Base-by-base conservation (phyloP, 768 basidiomycete species). In the Mycena chlorophos region DNA sequence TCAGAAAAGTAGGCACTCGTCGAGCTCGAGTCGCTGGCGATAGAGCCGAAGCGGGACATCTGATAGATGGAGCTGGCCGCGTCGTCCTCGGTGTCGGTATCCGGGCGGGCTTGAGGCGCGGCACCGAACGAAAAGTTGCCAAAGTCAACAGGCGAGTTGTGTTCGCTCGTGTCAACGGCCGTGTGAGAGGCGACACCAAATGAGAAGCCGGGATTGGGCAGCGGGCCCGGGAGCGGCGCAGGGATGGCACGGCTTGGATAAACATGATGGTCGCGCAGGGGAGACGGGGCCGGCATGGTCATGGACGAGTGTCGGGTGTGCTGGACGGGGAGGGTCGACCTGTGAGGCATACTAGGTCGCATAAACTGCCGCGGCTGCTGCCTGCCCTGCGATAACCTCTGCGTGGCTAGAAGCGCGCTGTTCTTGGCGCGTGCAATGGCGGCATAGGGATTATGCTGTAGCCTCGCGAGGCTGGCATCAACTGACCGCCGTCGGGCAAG, bases 121-220 rank as follows among this genome's bases (percentile, higher is more conserved):
- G n/a, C n/a, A n/a, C n/a, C 76, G 71, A 78, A 83, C 59, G 63
- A 69, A 68, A 78, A 82, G 2, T 78, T 76, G 49, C 70, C 67
- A 25, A 75, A 65, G 34, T 59, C 27, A 76, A 75, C 83, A 3
- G 85, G 83, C 8, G 85, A 84, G 46, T 77, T 77, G 47, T 77
- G 73, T 48, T 86, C 84, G 52, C 78, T 46, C 8, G 6, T 77
- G 54, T 76, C 78, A 2, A 73, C 63, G 17, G 66, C 74, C 2
- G 78, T 78, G 48, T 46, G 23, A 8, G 73, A 80, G 26, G 85
- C 81, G 10, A 78, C 77, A 55, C 85, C 85, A 60, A 87, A 87
- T 43, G 82, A 82, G 72, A 83, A 87, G 52, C 78, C 79, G 37
- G 83, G 83, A 4, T 77, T 75, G 2, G 85, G 85, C 17, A 87